phyloP scores from a whole-genome alignment of 129 eudicot species.

The Arctium lappa region DNA sequence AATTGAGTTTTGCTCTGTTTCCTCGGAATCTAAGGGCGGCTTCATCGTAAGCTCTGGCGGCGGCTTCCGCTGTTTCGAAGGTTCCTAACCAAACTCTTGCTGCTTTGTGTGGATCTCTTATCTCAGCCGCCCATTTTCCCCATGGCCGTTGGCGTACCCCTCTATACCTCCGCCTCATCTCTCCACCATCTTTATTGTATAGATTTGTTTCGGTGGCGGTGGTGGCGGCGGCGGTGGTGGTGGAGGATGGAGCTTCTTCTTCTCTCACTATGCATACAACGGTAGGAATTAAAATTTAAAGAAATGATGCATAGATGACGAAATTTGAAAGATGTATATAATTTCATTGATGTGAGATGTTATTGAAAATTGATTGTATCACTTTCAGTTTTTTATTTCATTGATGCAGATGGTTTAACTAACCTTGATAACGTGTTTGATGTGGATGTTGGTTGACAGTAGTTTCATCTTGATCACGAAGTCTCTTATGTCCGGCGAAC shows the following conservation, averaged over 20 bases:
- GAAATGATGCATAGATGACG: neutral
- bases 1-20: constrained; percentile 71
- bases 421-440: constrained; percentile 16
- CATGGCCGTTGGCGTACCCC: constrained; percentile 90
- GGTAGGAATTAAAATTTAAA: too few relatives aligned
- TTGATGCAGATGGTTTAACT: neutral
- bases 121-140: constrained; percentile 97
- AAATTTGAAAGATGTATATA: too few relatives aligned
- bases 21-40: constrained; percentile 84
- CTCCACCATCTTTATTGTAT: constrained; percentile 27
- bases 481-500: constrained; percentile 49
- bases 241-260: constrained; percentile 23
- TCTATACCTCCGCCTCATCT: constrained; percentile 56
- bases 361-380: too few relatives aligned
- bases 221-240: constrained; percentile 8
- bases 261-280: neutral
- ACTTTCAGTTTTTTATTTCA: too few relatives aligned
- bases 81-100: constrained; percentile 87
- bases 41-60: constrained; percentile 83
- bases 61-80: constrained; percentile 81
- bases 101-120: constrained; percentile 83
- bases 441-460: constrained; percentile 7
- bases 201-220: neutral
- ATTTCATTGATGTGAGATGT: too few relatives aligned
- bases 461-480: constrained; percentile 35